Evolutionary conservation across 768 basidiomycete genomes (phyloP).

Genomic region (Sporobolomyces phaffii): DNA sequence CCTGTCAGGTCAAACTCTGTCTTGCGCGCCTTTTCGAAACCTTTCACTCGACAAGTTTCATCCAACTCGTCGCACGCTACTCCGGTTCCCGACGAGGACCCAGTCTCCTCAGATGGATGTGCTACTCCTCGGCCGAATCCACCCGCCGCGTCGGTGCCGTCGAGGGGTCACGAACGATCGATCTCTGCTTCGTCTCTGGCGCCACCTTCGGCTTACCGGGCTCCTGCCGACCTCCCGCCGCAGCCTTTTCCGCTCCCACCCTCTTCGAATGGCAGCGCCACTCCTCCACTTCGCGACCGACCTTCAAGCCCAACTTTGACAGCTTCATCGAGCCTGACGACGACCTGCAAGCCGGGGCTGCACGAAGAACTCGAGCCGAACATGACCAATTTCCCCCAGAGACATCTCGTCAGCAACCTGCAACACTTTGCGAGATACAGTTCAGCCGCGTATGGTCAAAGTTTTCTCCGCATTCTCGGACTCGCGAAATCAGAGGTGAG

Average conservation of each 20-base stretch:
- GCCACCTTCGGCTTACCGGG: neutral
- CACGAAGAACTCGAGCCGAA: slow-evolving; percentile 22
- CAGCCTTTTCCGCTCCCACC: neutral
- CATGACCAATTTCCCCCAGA: slow-evolving; percentile 15
- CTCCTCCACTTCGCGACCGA: neutral
- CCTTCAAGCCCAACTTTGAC: slow-evolving; percentile 11
- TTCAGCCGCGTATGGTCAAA: slow-evolving; percentile 37
- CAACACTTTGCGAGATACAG: slow-evolving; percentile 46
- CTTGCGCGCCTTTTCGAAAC: slow-evolving; percentile 6
- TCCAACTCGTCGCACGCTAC: neutral
- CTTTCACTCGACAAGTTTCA: slow-evolving; percentile 1
- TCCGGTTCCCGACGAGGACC: neutral
- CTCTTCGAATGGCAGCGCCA: neutral
- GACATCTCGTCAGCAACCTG: slow-evolving; percentile 42
- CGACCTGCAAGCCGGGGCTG: neutral
- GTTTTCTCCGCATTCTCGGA: slow-evolving; percentile 43
- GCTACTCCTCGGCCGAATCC: neutral
- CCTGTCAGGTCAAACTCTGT: neutral
- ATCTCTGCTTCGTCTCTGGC: neutral
- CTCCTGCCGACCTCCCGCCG: neutral
- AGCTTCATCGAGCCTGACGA: neutral
- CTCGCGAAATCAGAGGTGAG: slow-evolving; percentile 43
- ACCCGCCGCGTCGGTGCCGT: neutral
- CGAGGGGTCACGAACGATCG: neutral
- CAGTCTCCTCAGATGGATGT: neutral